Base-by-base conservation (phyloP, 768 basidiomycete genomes). In the Tremella mesenterica region DNA sequence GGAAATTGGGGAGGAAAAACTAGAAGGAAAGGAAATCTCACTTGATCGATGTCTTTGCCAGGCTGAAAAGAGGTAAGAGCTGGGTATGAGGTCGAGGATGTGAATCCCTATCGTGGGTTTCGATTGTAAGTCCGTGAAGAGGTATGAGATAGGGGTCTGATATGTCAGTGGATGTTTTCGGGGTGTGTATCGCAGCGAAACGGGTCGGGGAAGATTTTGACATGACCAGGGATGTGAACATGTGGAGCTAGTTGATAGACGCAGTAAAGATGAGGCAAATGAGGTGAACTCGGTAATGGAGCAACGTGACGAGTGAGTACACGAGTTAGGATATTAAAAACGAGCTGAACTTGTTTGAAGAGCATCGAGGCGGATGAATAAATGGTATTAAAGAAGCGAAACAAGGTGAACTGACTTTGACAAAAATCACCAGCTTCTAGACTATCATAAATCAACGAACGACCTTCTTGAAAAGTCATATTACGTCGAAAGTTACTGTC, bases 31-130 rank as follows among this genome's bases (percentile, higher is more conserved):
- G 7, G 23, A 31, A 14, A 10, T 46, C 64, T 56, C 47, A 72
- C 71, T 73, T 73, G 57, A 73, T 64, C 0, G 71, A 70, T 1
- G 71, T 73, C 50, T 70, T 70, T 20, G 71, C 71, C 4, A 73
- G 53, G 53, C 71, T 70, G 65, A 73, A 73, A 2, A 73, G 53
- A 6, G 71, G 71, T 1, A 73, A 44, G 0, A 73, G 61, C 26
- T 67, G 61, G 1, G 71, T 73, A 51, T 70, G 69, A 13, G 71
- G 71, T 48, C 61, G 44, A 30, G 71, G 71, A 57, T 71, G 64
- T 2, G 71, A 73, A 13, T 61, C 58, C 6, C 58, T 53, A 6
- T 61, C 61, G 43, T 70, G 71, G 9, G 65, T 61, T 45, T 73
- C 71, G n/a, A 73, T 50, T 10, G 69, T 70, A 7, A 73, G 55